Evolutionary conservation across 2,329 filamentous ascomycete genomes (phyloP), one percentile per base, ranked within the genome.

Genomic region (Cordyceps sp.): DNA sequence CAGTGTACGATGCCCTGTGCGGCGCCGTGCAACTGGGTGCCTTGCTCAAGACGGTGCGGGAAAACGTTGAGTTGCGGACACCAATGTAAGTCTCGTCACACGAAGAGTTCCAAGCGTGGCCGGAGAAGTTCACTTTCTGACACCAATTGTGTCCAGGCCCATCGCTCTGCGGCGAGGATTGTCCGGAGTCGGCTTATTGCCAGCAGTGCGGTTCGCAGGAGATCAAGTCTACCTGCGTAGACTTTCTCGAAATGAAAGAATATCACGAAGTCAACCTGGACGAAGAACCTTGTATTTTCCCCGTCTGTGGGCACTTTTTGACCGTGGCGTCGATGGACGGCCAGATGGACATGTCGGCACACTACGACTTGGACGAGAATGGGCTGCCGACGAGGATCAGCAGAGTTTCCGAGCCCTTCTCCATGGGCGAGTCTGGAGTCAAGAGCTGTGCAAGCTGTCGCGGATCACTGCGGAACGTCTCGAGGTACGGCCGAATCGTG

Each of bases 1-100:
- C 52, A 41, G 2, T 68, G 62, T 32, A 49, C 48, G 1, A 59
- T 72, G 58, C 69, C 69, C 4, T 82, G 78, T 37, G 72, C 73
- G 1, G 76, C 67, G 0, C 76, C 78, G 0, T 84, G 77, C 44
- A 58, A 78, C 39, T 65, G 70, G 52, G 44, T 80, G 0, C 78
- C 78, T 2, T 84, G 77, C 45, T 66, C 64, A 2, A 48, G 60
- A 40, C 58, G 76, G 8, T 84, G 78, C 43, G 43, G 54, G 4
- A 55, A 65, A 19, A 13, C 36, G 0, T 47, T 82, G 4, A 14
- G 18, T 0, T 82, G 77, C 42, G 68, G 69, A 1, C 74, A 81
- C 45, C 66, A 59, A 44, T 82, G 70, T 54, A 32, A 42, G 38
- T 42, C 4, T 4, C 8, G 13, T 26, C 14, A 10, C 13, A 4